Evolutionary conservation across 768 basidiomycete genomes (phyloP).

Genomic region (Neoboletus brunneissimus): DNA sequence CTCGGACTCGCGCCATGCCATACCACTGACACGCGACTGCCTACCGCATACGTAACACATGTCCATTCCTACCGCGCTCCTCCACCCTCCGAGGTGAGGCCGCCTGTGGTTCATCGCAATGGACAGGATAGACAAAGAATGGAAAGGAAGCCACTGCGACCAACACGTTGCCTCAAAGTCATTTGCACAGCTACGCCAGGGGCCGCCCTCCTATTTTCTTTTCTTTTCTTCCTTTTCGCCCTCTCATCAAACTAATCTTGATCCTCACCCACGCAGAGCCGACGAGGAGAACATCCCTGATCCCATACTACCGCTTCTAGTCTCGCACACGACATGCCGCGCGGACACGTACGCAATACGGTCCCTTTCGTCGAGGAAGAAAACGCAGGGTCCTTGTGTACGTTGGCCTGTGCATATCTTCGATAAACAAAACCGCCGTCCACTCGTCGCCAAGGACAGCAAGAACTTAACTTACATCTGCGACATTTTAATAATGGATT

Average conservation of each 20-base stretch:
- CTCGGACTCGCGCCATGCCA: constrained; percentile 13
- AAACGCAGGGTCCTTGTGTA: constrained; percentile 11
- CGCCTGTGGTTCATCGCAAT: constrained; percentile 5
- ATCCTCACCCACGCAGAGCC: background rate
- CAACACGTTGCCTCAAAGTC: constrained; percentile 23
- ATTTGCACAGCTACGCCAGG: constrained; percentile 7
- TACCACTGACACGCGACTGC: constrained; percentile 5
- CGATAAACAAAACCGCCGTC: constrained; percentile 8
- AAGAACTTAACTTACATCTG: constrained; percentile 2
- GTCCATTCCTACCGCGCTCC: background rate
- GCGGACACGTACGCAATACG: background rate
- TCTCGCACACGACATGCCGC: background rate
- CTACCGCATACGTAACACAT: background rate
- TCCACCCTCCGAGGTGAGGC: constrained; percentile 9
- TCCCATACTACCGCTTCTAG: background rate
- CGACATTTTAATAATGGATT: background rate
- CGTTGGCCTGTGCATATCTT: constrained; percentile 1
- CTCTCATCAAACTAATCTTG: constrained; percentile 1
- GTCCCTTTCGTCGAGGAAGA: background rate
- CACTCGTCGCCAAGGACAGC: background rate
- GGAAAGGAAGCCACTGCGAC: constrained; percentile 16
- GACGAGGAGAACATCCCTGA: constrained; percentile 3
- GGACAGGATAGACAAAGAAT: constrained; percentile 4
- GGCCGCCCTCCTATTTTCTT: background rate
- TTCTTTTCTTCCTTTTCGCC: background rate